Evolutionary conservation across 1,284 basidiomycete species (phyloP).

Genomic region (Leucoagaricus sp.): DNA sequence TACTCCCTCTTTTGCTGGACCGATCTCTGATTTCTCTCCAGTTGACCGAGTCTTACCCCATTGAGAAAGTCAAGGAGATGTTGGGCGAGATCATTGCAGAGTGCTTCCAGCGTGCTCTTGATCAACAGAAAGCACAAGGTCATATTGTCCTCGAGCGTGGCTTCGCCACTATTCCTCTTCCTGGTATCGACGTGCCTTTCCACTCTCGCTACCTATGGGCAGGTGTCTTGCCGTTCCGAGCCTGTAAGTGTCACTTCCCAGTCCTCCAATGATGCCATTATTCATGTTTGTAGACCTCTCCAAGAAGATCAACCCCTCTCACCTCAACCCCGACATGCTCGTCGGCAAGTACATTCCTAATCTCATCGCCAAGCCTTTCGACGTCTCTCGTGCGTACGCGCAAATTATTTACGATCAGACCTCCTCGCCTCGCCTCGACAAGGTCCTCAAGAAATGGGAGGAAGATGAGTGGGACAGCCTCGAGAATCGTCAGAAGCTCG

Average conservation of each 20-base stretch:
- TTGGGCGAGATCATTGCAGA: constrained; percentile 87
- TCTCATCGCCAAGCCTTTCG: constrained; percentile 93
- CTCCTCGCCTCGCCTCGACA: constrained; percentile 89
- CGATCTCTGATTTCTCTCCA: constrained; percentile 31
- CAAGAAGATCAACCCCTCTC: constrained; percentile 93
- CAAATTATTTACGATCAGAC: constrained; percentile 97
- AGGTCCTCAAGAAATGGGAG: constrained; percentile 93
- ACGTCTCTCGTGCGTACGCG: constrained; percentile 87
- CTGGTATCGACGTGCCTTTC: constrained; percentile 99
- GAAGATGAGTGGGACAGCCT: constrained; percentile 84
- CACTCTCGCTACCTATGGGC: constrained; percentile 99
- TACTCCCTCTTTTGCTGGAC: neutral
- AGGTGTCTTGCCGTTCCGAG: constrained; percentile 96
- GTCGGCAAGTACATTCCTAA: constrained; percentile 97
- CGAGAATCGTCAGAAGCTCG: constrained; percentile 88
- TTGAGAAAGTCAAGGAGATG: constrained; percentile 93
- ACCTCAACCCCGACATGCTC: constrained; percentile 91
- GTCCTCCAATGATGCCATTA: constrained; percentile 1
- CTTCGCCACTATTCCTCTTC: constrained; percentile 93
- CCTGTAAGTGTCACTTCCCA: constrained; percentile 57
- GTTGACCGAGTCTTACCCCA: constrained; percentile 82
- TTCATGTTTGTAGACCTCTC: constrained; percentile 71
- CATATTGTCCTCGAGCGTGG: constrained; percentile 95
- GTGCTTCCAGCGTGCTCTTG: constrained; percentile 78
- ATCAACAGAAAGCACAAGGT: constrained; percentile 82